Conservation (phyloP, 257 asterid species). For the Nicotiana paniculata region DNA sequence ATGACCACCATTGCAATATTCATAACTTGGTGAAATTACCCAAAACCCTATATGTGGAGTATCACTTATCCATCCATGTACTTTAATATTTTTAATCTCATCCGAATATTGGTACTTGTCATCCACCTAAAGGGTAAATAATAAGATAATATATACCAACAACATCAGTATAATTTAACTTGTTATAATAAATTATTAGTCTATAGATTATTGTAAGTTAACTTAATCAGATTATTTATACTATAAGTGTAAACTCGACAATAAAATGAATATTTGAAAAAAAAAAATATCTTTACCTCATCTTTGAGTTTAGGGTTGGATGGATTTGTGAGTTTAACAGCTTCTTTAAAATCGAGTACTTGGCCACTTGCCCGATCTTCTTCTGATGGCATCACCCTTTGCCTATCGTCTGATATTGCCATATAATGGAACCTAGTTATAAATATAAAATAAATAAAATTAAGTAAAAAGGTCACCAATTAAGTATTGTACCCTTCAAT, state of each 20-base stretch:
- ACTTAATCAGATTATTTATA: neutral
- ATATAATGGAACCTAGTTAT: constrained; percentile 41
- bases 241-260: neutral
- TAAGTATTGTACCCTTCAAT: neutral
- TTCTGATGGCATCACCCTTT: constrained; percentile 45
- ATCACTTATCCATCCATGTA: constrained; percentile 67
- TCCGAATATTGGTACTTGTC: constrained; percentile 66
- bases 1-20: constrained; percentile 60
- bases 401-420: constrained; percentile 55
- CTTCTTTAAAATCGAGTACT: constrained; percentile 42
- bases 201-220: neutral
- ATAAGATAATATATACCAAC: neutral
- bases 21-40: constrained; percentile 63
- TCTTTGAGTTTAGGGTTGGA: constrained; percentile 25
- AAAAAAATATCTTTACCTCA: constrained; percentile 11
- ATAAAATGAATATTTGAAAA: neutral
- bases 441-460: neutral
- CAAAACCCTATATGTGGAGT: constrained; percentile 40
- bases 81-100: constrained; percentile 44
- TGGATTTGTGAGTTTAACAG: constrained; percentile 39
- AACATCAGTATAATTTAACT: neutral
- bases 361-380: constrained; percentile 31
- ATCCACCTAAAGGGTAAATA: constrained; percentile 35
- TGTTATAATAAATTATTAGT: neutral
- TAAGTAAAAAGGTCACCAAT: neutral